These are phyloP conservation scores for Phialocephala sp. DNA, from an alignment of 2,329 filamentous ascomycete genomes.

Conservation along the genomic window DNA sequence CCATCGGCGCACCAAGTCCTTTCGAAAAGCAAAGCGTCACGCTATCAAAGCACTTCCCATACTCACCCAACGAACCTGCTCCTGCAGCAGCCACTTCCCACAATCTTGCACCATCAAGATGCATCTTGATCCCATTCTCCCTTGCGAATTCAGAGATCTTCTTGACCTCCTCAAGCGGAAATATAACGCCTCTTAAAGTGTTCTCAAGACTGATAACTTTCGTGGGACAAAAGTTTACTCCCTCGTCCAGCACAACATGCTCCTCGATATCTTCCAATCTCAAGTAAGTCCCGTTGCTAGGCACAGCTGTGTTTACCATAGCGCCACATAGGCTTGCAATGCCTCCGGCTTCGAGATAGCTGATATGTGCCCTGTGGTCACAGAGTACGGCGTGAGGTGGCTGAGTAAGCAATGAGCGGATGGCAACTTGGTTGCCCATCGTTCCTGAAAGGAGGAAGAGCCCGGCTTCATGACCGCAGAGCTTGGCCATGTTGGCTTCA, in stretches of 20 bases:
- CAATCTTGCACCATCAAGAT: slow-evolving; percentile 80
- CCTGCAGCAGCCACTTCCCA: slow-evolving; percentile 80
- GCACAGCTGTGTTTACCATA: slow-evolving; percentile 67
- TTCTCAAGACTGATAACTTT: slow-evolving; percentile 84
- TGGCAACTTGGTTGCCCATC: slow-evolving; percentile 89
- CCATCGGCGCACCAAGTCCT: slow-evolving; percentile 79
- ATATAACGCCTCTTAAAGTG: slow-evolving; percentile 78
- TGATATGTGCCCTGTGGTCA: slow-evolving; percentile 78
- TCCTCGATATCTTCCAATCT: slow-evolving; percentile 67
- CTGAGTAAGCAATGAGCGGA: slow-evolving; percentile 76
- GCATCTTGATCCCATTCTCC: slow-evolving; percentile 68
- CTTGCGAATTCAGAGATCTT: slow-evolving; percentile 73
- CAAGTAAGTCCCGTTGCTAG: slow-evolving; percentile 72
- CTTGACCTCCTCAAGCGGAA: slow-evolving; percentile 73
- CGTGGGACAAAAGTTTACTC: slow-evolving; percentile 83
- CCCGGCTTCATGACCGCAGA: slow-evolving; percentile 76
- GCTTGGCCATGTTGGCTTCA: slow-evolving; percentile 72
- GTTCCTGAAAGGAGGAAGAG: slow-evolving; percentile 87
- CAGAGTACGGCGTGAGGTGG: slow-evolving; percentile 82
- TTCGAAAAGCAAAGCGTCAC: slow-evolving; percentile 82
- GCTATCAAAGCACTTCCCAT: slow-evolving; percentile 71
- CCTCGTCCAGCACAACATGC: slow-evolving; percentile 64
- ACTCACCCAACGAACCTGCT: slow-evolving; percentile 69
- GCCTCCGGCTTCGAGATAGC: slow-evolving; percentile 68
- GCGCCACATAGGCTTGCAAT: slow-evolving; percentile 74